phyloP scores from a whole-genome alignment of 192 early-diverging fungal species.

The Cladochytrium replicatum region DNA sequence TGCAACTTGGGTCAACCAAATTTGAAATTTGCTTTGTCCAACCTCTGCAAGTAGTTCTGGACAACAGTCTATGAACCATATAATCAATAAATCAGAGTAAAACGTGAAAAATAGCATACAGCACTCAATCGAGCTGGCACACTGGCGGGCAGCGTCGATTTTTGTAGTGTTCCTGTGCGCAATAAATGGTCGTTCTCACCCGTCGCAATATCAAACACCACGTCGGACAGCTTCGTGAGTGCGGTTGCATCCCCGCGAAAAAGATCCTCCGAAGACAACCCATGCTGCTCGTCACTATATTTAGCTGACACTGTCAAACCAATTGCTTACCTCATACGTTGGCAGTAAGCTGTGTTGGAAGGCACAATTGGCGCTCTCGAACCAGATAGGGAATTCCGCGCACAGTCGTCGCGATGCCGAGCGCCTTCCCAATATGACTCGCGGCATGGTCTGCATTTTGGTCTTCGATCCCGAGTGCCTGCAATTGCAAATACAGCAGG shows the following conservation, averaged over 20 bases:
- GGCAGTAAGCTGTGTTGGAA: constrained; percentile 67
- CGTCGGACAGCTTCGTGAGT: constrained; percentile 73
- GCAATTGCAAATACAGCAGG: constrained; percentile 81
- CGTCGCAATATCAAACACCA: constrained; percentile 80
- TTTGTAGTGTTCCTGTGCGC: constrained; percentile 54
- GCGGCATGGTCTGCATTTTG: constrained; percentile 80
- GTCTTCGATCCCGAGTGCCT: constrained; percentile 71
- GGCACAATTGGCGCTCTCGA: constrained; percentile 51
- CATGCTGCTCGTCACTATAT: constrained; percentile 61
- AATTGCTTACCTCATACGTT: constrained; percentile 44
- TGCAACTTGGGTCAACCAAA: too few relatives aligned
- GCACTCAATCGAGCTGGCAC: constrained; percentile 63
- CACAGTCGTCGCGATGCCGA: constrained; percentile 68
- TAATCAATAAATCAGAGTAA: too few relatives aligned
- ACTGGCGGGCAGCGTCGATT: constrained; percentile 45
- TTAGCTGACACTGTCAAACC: too few relatives aligned
- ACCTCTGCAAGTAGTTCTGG: constrained; percentile 60
- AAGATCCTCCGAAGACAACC: constrained; percentile 64
- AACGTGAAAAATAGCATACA: constrained; percentile 25
- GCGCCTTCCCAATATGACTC: constrained; percentile 83
- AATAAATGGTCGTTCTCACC: constrained; percentile 66
- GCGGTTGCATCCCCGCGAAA: constrained; percentile 45
- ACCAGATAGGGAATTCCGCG: constrained; percentile 65
- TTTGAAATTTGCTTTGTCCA: constrained; percentile 78
- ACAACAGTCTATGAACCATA: constrained; percentile 58